Percentiles rank a stretch among this genome's conserved stretches.
These are phyloP conservation scores for Chytriomyces hyalinus DNA, from an alignment of 192 early-diverging fungal species.

Conservation along the genomic window DNA sequence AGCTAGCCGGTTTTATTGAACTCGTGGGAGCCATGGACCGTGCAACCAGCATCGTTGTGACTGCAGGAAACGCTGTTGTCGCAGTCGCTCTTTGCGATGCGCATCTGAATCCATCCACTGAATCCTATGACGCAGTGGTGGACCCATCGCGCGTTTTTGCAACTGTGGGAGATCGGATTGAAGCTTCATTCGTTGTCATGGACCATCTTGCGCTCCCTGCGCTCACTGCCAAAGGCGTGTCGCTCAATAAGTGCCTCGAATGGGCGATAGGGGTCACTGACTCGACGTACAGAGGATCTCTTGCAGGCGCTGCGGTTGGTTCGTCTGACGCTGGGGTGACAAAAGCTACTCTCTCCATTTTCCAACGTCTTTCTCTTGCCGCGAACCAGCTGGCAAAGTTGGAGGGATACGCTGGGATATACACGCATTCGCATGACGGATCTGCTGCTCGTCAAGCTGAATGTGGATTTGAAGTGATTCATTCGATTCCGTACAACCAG, in stretches of 20 bases:
- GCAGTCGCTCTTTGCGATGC: not conserved
- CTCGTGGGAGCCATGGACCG: not conserved
- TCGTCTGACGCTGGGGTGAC: not conserved
- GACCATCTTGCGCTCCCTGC: not conserved
- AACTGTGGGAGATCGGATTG: not conserved
- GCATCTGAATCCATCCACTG: not conserved
- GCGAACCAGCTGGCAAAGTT: not conserved
- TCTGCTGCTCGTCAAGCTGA: not conserved
- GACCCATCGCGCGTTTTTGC: too few species aligned
- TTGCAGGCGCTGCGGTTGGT: not conserved
- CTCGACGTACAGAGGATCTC: not conserved
- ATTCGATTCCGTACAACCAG: not conserved
- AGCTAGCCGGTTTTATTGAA: not conserved
- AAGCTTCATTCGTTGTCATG: not conserved
- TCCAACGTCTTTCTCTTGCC: not conserved
- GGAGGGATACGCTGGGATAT: not conserved
- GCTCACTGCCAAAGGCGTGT: not conserved
- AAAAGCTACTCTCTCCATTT: not conserved
- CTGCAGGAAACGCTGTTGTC: not conserved
- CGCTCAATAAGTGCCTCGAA: not conserved
- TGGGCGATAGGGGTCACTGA: not conserved
- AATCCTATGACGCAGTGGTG: not conserved
- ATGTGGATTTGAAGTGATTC: not conserved
- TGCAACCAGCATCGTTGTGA: conserved; percentile 2
- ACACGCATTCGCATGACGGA: not conserved